Conservation (phyloP, 805 yeast species). For the Starmerella bombi region DNA sequence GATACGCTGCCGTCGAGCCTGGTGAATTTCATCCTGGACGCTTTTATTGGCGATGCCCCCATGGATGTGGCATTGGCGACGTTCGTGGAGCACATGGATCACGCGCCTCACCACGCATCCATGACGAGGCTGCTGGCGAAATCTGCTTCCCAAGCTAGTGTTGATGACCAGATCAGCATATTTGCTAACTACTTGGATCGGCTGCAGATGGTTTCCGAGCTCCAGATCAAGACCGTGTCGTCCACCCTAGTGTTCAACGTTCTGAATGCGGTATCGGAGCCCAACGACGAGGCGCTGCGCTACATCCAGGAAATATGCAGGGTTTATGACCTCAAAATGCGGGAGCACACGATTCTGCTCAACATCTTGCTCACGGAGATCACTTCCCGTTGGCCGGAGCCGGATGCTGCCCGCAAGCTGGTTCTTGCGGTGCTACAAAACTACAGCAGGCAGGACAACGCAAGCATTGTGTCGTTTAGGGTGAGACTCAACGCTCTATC, state of each 20-base stretch:
- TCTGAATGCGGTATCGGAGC: not conserved
- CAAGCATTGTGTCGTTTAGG: conserved; percentile 13
- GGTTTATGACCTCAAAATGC: conserved; percentile 6
- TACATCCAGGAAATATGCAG: conserved; percentile 7
- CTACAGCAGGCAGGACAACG: conserved; percentile 8
- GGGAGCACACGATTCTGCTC: conserved; percentile 12
- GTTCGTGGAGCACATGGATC: conserved; percentile 6
- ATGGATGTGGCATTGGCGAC: conserved; percentile 9
- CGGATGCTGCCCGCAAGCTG: conserved; percentile 8
- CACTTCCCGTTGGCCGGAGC: conserved; percentile 10
- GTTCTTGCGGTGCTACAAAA: conserved; percentile 12
- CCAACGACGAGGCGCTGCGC: not conserved
- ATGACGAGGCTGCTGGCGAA: conserved; percentile 16
- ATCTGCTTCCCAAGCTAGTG: not conserved
- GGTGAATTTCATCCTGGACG: conserved; percentile 10
- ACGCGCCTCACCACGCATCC: conserved; percentile 17
- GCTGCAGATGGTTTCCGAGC: conserved; percentile 9
- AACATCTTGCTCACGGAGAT: conserved; percentile 19
- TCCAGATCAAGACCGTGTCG: conserved; percentile 16
- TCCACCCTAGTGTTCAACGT: conserved; percentile 9
- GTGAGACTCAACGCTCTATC: conserved; percentile 20
- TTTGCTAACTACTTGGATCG: conserved; percentile 15
- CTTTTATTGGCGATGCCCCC: conserved; percentile 23
- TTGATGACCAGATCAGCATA: conserved; percentile 11
- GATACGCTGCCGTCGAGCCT: conserved; percentile 3